These are phyloP conservation scores for Mucor piriformis DNA, from an alignment of 371 early-diverging fungal genomes.

Conservation along the genomic window DNA sequence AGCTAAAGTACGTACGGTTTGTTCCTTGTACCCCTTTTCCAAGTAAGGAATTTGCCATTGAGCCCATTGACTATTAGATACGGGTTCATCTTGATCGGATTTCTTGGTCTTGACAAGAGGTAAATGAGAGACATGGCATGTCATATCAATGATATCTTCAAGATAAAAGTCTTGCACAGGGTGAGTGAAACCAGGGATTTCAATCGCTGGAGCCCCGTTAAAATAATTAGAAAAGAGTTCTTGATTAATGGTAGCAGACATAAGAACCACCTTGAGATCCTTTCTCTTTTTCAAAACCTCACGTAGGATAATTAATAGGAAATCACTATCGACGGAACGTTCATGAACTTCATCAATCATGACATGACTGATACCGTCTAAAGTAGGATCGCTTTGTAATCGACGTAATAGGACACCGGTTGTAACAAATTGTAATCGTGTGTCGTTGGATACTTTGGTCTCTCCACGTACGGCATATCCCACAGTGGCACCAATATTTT, in stretches of 20 bases:
- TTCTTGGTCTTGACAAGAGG: conserved; percentile 36
- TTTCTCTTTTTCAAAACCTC: conserved; percentile 54
- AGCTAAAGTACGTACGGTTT: conserved; percentile 47
- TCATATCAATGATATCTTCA: conserved; percentile 59
- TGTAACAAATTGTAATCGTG: conserved; percentile 82
- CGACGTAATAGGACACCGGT: conserved; percentile 84
- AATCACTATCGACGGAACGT: conserved; percentile 71
- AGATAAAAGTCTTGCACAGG: conserved; percentile 75
- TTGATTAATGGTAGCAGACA: conserved; percentile 83
- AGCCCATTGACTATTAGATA: conserved; percentile 35
- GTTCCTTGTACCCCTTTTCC: conserved; percentile 50
- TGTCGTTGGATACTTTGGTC: conserved; percentile 61
- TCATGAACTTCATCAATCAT: conserved; percentile 85
- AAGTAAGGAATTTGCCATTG: conserved; percentile 49
- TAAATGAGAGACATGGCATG: conserved; percentile 47
- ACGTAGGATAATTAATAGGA: conserved; percentile 61
- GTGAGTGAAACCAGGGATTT: conserved; percentile 81
- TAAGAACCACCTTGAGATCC: conserved; percentile 66
- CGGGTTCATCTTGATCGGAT: conserved; percentile 37
- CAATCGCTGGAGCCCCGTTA: conserved; percentile 64
- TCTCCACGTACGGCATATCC: conserved; percentile 69
- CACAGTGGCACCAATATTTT: conserved; percentile 55
- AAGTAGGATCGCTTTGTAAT: conserved; percentile 68
- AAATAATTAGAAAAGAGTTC: conserved; percentile 65
- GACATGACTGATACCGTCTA: conserved; percentile 68